Evolutionary conservation across 2,329 filamentous ascomycete genomes (phyloP), one percentile per base, ranked within the genome.

Genomic region (Scytalidium sp.): DNA sequence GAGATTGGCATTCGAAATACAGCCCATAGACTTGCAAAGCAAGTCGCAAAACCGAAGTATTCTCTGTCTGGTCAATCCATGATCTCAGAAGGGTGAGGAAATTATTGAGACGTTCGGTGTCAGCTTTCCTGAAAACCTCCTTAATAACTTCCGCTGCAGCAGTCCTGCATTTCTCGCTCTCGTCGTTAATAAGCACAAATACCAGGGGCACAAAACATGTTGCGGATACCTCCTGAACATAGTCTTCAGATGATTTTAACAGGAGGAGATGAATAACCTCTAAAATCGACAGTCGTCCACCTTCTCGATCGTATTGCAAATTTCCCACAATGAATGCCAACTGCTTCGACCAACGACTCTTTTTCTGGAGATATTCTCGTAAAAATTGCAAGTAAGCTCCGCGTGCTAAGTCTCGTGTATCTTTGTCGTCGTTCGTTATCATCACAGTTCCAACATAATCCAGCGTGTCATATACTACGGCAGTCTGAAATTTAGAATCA

Each of bases 381-480:
- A 99, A 74, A 71, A 99, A 99, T 58, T 97, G 90, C 67, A 96
- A 87, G 69, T 95, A 99, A 13, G 90, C 87, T 19, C 90, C 90
- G 50, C 94, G 81, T 13, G 93, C 92, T 32, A 96, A 76, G 65
- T 97, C 90, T 46, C 94, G 83, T 2, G 93, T 93, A 56, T 88
- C 85, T 59, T 88, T 87, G 59, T 95, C 92, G 55, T 96, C 90
- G 64, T 97, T 97, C 41, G 88, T 96, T 50, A 99, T 88, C 92
- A 97, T 97, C 66, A 97, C 87, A 3, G 82, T 85, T 43, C 90
- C 90, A 23, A 96, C 86, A 60, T 91, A 85, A 65, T 99, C 94
- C 55, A 97, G 80, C 8, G 88, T 86, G 63, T 97, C 93, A 64
- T 99, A 99, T 23, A 99, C 85, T 40, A 87, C 80, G 0, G 92